These are phyloP conservation scores for Botrytis elliptica DNA, from an alignment of 2,329 filamentous ascomycete species.

Conservation along the genomic window DNA sequence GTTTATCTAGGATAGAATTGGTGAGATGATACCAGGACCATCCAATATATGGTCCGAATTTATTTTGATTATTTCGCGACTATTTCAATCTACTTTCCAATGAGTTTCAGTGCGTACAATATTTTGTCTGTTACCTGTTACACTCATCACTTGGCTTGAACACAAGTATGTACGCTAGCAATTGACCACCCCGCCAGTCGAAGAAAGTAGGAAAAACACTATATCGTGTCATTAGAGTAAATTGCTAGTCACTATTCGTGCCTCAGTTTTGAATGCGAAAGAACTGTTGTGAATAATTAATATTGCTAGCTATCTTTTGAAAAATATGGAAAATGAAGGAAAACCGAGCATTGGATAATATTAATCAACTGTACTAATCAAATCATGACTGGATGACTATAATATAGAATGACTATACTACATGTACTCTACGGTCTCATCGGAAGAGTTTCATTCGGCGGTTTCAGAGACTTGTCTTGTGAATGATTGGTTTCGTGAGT, in stretches of 20 bases:
- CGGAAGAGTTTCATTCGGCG: background rate
- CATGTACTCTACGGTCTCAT: background rate
- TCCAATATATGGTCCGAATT: background rate
- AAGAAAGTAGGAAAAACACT: background rate
- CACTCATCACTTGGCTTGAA: background rate
- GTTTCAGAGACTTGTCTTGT: background rate
- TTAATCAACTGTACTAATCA: background rate
- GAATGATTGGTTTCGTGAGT: background rate
- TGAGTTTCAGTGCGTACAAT: background rate
- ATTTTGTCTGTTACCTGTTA: background rate
- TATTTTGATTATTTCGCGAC: background rate
- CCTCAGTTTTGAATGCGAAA: background rate
- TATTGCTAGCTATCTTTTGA: background rate
- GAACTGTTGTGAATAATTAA: background rate
- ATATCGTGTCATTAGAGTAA: background rate
- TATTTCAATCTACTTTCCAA: background rate
- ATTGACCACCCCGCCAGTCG: background rate
- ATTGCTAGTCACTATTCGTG: background rate
- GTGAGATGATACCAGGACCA: conserved; percentile 5
- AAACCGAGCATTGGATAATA: background rate
- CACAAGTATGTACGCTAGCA: background rate
- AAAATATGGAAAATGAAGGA: background rate
- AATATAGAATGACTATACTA: background rate
- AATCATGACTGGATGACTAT: background rate
- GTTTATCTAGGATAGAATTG: background rate